A percentile compares a stretch with the other conserved stretches of the same genome.
Conservation (phyloP, 192 early-diverging fungal species). For the Piromyces finnis region DNA sequence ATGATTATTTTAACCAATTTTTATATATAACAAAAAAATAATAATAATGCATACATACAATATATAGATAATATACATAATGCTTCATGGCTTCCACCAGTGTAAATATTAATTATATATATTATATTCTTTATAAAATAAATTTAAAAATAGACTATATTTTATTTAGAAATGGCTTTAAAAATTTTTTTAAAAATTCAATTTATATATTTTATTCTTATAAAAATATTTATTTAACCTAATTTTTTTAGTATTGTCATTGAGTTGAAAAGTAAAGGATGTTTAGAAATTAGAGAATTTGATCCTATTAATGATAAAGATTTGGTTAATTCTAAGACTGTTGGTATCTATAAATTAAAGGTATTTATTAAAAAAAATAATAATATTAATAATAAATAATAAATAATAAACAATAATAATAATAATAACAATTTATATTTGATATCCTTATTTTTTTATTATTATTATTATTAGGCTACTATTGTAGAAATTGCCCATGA, state of each 20-base stretch:
- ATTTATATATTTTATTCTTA: too few relatives aligned
- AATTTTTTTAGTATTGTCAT: not conserved
- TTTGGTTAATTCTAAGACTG: slow-evolving; percentile 5
- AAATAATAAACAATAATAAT: too few relatives aligned
- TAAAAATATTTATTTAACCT: too few relatives aligned
- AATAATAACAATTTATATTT: too few relatives aligned
- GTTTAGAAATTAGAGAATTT: not conserved
- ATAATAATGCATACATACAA: too few relatives aligned
- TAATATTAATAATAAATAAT: too few relatives aligned
- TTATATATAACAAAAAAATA: not conserved
- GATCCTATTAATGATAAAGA: not conserved
- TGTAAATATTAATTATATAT: not conserved
- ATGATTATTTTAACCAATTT: not conserved
- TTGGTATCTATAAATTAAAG: slow-evolving; percentile 43
- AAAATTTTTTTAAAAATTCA: too few relatives aligned
- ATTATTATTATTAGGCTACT: slow-evolving; percentile 4
- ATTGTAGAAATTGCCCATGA: slow-evolving; percentile 24
- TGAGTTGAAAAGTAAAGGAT: not conserved
- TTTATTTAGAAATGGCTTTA: too few relatives aligned
- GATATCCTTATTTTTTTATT: too few relatives aligned
- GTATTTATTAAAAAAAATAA: slow-evolving; percentile 4
- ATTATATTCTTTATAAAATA: too few relatives aligned
- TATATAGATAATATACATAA: not conserved
- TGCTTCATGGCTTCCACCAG: not conserved
- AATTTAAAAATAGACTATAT: too few relatives aligned